A percentile compares a stretch with the other conserved stretches of the same genome.
phyloP scores from a whole-genome alignment of 345 rosid genomes.

The Aethionema arabicum region DNA sequence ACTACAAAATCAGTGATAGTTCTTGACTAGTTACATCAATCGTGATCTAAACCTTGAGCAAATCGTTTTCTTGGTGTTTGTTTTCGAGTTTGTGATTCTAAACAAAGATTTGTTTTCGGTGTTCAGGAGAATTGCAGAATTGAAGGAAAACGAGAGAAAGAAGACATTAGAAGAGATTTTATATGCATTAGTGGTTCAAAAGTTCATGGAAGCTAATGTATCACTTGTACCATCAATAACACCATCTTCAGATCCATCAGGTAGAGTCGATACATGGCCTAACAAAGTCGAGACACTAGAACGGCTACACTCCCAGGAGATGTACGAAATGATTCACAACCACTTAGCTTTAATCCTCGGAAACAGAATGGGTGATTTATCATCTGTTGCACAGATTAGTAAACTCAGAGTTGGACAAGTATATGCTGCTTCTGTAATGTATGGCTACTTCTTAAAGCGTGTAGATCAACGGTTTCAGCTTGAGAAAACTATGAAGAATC shows the following conservation, averaged over 20 bases:
- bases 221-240: conserved; percentile 66
- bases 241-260: conserved; percentile 55
- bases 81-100: neutral
- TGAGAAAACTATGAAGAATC: conserved; percentile 88
- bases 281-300: conserved; percentile 64
- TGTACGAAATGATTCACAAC: conserved; percentile 95
- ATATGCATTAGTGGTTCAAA: conserved; percentile 87
- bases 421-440: conserved; percentile 99
- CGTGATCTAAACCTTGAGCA: neutral
- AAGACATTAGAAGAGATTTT: conserved; percentile 82
- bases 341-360: conserved; percentile 83
- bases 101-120: conserved; percentile 7
- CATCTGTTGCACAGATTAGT: conserved; percentile 69
- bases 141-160: conserved; percentile 83
- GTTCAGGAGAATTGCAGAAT: conserved; percentile 90
- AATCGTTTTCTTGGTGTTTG: neutral
- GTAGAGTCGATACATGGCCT: conserved; percentile 66
- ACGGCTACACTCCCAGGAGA: conserved; percentile 82
- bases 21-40: neutral
- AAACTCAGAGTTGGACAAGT: conserved; percentile 95
- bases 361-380: conserved; percentile 55
- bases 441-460: conserved; percentile 91
- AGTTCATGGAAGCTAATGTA: conserved; percentile 86
- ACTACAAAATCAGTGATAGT: neutral
- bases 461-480: conserved; percentile 96